These are phyloP conservation scores for Bolboschoenoplectus hybrid DNA, from an alignment of 202 grass and related monocot species.

Conservation along the genomic window DNA sequence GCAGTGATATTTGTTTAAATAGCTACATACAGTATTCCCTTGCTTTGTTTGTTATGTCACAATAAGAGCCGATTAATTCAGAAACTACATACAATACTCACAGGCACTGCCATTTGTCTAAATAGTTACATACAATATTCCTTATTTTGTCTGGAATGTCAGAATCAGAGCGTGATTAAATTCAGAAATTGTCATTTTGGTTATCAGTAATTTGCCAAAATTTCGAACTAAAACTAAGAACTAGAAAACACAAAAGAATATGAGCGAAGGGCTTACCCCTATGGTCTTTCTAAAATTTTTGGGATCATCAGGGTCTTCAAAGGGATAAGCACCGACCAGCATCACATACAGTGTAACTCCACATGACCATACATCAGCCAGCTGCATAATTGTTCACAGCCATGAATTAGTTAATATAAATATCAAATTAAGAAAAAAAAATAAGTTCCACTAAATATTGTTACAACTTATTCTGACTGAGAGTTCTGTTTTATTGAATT, in stretches of 20 bases:
- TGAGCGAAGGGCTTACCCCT: slow-evolving; percentile 50
- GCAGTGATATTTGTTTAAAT: not conserved
- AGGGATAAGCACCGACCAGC: slow-evolving; percentile 91
- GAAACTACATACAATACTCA: not conserved
- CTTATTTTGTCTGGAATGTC: slow-evolving; percentile 5
- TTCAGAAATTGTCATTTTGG: not conserved
- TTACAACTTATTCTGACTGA: not conserved
- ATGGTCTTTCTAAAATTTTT: slow-evolving; percentile 97
- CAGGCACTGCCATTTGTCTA: not conserved
- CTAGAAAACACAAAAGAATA: not conserved
- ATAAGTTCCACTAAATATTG: too few relatives aligned
- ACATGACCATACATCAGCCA: slow-evolving; percentile 95
- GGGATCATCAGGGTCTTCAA: slow-evolving; percentile 88
- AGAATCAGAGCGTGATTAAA: slow-evolving; percentile 11
- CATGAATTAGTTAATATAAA: slow-evolving; percentile 5
- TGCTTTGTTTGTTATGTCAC: not conserved
- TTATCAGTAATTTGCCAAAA: not conserved
- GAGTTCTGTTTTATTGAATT: not conserved
- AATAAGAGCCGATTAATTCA: slow-evolving; percentile 19
- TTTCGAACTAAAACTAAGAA: slow-evolving; percentile 2
- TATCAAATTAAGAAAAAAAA: not conserved
- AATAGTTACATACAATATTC: not conserved
- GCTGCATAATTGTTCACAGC: slow-evolving; percentile 46
- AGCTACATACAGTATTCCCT: not conserved
- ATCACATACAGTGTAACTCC: slow-evolving; percentile 95